Evolutionary conservation across 306 rosid genomes (phyloP).

Genomic region (Fragaria nilgerrensis): DNA sequence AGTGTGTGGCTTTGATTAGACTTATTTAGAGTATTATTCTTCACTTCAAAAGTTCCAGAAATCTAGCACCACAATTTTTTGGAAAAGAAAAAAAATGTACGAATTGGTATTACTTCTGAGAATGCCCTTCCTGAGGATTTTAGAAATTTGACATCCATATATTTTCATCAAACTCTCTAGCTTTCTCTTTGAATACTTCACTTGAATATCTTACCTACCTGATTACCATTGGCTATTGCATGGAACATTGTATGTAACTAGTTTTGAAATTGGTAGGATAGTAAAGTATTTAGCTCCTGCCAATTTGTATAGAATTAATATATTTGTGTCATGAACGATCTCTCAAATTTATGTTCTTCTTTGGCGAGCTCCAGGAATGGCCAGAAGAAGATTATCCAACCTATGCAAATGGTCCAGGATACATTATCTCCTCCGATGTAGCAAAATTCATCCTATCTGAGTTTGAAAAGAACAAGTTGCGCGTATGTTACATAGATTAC

Average conservation of each 20-base stretch:
- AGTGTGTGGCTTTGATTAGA: not conserved
- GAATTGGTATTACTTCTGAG: not conserved
- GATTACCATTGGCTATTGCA: not conserved
- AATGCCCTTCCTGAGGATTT: conserved; percentile 9
- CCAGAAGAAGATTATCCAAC: conserved; percentile 90
- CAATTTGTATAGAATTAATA: not conserved
- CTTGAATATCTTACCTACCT: not conserved
- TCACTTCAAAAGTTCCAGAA: not conserved
- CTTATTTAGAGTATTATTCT: not conserved
- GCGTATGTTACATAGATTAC: conserved; percentile 38
- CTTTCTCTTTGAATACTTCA: not conserved
- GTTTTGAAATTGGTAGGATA: not conserved
- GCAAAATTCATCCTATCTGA: conserved; percentile 64
- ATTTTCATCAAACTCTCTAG: conserved; percentile 3
- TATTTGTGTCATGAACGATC: not conserved
- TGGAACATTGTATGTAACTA: conserved; percentile 10
- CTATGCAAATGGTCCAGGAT: conserved; percentile 94
- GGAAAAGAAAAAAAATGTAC: not conserved
- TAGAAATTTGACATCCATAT: conserved; percentile 10
- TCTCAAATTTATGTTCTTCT: not conserved
- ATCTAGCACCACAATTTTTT: not conserved
- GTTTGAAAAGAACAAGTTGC: conserved; percentile 65
- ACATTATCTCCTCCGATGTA: conserved; percentile 68
- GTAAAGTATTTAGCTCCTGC: not conserved
- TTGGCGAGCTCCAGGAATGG: conserved; percentile 67